Evolutionary conservation across 78 protist genomes (phyloP).

Genomic region (Cavenderia fasciculata): DNA sequence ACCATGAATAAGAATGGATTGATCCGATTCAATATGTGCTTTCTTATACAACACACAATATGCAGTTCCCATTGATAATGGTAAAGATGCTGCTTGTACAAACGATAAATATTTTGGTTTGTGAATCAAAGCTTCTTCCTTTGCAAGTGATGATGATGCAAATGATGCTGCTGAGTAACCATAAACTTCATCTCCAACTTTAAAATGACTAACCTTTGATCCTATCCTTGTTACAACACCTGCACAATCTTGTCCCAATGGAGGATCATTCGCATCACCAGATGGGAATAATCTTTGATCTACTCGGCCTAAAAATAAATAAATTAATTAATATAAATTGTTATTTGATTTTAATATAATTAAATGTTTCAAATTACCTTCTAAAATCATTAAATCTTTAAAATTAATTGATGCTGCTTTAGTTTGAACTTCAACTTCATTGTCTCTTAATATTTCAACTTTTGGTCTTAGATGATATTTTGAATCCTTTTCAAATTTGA

Average conservation of each 20-base stretch:
- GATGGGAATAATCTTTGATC: not conserved
- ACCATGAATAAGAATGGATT: constrained; percentile 3
- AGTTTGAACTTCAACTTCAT: constrained; percentile 27
- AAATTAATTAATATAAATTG: no score
- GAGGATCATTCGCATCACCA: constrained; percentile 5
- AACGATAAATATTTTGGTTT: constrained; percentile 10
- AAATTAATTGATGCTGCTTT: constrained; percentile 1
- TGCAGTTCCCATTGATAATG: no score
- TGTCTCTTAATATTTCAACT: not conserved
- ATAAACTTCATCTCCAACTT: constrained; percentile 49
- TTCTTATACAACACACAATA: no score
- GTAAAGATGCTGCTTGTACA: constrained; percentile 36
- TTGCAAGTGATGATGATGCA: not conserved
- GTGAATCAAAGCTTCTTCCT: not conserved
- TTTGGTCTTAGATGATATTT: no score
- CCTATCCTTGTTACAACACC: constrained; percentile 32
- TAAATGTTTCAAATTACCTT: no score
- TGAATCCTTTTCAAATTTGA: no score
- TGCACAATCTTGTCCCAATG: constrained; percentile 25
- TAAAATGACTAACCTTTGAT: not conserved
- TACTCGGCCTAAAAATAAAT: not conserved
- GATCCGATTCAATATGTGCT: not conserved
- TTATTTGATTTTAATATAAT: no score
- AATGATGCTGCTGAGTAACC: not conserved
- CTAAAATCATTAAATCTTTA: constrained; percentile 30